phyloP scores from a whole-genome alignment of 139 green algal genomes.

The Zygnema cylindricum region DNA sequence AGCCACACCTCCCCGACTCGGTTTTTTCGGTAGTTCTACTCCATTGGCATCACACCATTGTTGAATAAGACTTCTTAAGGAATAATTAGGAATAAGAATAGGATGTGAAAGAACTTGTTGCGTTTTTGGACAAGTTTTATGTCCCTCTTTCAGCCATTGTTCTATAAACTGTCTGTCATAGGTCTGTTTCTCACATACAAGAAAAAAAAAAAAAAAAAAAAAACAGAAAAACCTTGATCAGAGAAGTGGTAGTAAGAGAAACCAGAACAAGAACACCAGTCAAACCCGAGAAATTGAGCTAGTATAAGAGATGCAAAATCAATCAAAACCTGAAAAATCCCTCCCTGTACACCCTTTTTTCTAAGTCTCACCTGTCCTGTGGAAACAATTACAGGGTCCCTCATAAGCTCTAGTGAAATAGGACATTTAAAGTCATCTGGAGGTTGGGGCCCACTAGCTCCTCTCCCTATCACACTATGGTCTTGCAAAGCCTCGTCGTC shows the following conservation, averaged over 20 bases:
- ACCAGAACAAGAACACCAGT: no score
- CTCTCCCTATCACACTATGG: no score
- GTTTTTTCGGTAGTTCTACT: conserved; percentile 40
- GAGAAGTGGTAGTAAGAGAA: no score
- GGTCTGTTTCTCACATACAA: conserved; percentile 12
- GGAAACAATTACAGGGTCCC: conserved; percentile 45
- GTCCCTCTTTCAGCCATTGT: conserved; percentile 49
- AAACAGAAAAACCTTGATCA: no score
- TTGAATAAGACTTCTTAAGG: conserved; percentile 41
- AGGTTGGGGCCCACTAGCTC: no score
- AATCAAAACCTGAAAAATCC: no score
- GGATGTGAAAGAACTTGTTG: conserved; percentile 50
- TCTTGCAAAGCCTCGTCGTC: not conserved
- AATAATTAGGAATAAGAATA: conserved; percentile 50
- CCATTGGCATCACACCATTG: conserved; percentile 54
- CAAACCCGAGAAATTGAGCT: no score
- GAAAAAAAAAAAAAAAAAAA: no score
- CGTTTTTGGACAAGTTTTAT: conserved; percentile 52
- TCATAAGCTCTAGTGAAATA: conserved; percentile 55
- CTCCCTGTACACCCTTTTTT: no score
- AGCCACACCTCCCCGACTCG: not conserved
- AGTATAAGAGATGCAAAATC: no score
- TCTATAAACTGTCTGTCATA: conserved; percentile 53
- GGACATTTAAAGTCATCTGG: conserved; percentile 57
- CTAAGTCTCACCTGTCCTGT: conserved; percentile 41